Evolutionary conservation across 139 green algal genomes (phyloP).

Genomic region (Coelastrella sp.): DNA sequence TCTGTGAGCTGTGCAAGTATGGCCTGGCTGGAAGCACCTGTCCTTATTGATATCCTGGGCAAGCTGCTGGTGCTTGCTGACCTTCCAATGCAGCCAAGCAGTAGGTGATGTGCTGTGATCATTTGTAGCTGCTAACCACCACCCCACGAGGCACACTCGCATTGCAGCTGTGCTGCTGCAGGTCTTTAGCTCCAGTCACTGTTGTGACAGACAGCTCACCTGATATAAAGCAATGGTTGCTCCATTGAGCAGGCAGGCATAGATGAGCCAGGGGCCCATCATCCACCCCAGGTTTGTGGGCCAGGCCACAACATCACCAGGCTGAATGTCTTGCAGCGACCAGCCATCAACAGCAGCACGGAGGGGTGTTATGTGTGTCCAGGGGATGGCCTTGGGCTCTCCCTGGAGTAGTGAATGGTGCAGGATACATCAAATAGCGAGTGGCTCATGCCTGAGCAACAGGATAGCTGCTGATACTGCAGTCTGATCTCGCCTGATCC

Average conservation of each 20-base stretch:
- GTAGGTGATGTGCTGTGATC: too few relatives aligned
- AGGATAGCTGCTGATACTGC: too few relatives aligned
- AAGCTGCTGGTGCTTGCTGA: too few relatives aligned
- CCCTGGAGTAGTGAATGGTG: conserved; percentile 56
- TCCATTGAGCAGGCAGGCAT: conserved; percentile 86
- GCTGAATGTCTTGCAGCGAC: conserved; percentile 77
- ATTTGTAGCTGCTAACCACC: too few relatives aligned
- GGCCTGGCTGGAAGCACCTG: too few relatives aligned
- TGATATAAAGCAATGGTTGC: conserved; percentile 88
- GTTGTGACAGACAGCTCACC: conserved; percentile 34
- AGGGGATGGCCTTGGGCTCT: conserved; percentile 95
- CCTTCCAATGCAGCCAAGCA: too few relatives aligned
- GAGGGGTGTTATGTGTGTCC: conserved; percentile 88
- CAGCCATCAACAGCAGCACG: conserved; percentile 80
- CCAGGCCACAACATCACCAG: conserved; percentile 84
- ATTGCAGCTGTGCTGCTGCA: not conserved
- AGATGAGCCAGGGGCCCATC: conserved; percentile 97
- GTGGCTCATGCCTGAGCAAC: too few relatives aligned
- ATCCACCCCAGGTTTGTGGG: conserved; percentile 96
- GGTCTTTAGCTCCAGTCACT: not conserved
- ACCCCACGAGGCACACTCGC: too few relatives aligned
- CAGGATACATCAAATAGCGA: not conserved
- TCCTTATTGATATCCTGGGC: too few relatives aligned
- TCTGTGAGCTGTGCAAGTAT: too few relatives aligned
- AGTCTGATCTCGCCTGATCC: too few relatives aligned